phyloP scores from a whole-genome alignment of 305 asterid genomes.

The Ruellia speciosa region DNA sequence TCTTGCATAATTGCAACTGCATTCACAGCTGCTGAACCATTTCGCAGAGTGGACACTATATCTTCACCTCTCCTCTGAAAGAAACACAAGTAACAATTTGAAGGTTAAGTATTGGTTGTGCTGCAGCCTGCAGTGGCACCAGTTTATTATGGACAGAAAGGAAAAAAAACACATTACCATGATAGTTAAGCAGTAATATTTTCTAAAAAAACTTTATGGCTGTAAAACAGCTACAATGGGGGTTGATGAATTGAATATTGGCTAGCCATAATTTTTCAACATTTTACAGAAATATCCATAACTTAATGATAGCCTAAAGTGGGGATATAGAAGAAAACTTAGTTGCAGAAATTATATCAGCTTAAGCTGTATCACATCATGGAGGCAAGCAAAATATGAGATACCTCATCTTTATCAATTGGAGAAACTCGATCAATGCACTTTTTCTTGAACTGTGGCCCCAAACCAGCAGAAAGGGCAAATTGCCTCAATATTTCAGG shows the following conservation, averaged over 20 bases:
- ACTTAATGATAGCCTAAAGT: too few relatives aligned
- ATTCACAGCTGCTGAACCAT: conserved; percentile 87
- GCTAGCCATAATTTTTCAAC: neutral
- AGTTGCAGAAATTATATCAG: neutral
- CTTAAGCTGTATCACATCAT: neutral
- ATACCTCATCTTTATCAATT: conserved; percentile 70
- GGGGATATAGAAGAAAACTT: neutral
- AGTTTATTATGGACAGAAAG: neutral
- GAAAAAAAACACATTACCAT: neutral
- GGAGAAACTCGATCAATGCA: conserved; percentile 36
- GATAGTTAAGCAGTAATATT: neutral
- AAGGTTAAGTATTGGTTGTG: too few relatives aligned
- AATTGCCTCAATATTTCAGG: conserved; percentile 90
- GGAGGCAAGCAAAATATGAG: conserved; percentile 7
- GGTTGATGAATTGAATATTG: neutral
- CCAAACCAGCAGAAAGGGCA: conserved; percentile 93
- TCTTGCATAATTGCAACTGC: conserved; percentile 94
- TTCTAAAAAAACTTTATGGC: neutral
- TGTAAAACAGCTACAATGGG: neutral
- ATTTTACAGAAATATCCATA: neutral
- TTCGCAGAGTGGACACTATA: conserved; percentile 71
- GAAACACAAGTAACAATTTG: conserved; percentile 15
- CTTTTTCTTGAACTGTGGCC: conserved; percentile 80
- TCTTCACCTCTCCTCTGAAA: conserved; percentile 86
- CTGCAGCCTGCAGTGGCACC: too few relatives aligned